Percentiles rank a stretch among this genome's conserved stretches.
phyloP scores from a whole-genome alignment of 2,329 filamentous ascomycete species.

The Neofusicoccum umdonicola region DNA sequence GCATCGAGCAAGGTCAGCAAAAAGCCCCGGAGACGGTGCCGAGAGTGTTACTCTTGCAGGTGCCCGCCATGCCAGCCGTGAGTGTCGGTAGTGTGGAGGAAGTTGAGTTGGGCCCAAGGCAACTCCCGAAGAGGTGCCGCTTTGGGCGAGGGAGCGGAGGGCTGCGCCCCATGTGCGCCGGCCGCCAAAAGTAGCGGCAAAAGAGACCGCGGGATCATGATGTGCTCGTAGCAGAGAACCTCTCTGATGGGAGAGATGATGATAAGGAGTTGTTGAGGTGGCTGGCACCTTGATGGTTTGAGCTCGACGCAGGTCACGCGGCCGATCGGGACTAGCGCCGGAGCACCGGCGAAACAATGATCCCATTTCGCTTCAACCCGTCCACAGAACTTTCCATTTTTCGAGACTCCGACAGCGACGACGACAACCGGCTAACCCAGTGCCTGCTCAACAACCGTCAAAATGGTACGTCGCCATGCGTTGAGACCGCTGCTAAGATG shows the following conservation, averaged over 20 bases:
- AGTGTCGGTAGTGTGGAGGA: constrained; percentile 86
- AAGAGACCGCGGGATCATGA: constrained; percentile 1
- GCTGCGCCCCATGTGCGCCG: constrained; percentile 59
- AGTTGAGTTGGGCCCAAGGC: constrained; percentile 92
- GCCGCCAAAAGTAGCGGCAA: constrained; percentile 4
- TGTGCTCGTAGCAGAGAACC: neutral
- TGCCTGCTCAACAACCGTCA: constrained; percentile 15
- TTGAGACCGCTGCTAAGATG: neutral
- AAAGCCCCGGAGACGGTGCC: neutral
- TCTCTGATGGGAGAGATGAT: constrained; percentile 6
- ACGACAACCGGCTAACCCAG: constrained; percentile 16
- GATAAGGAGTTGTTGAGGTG: neutral
- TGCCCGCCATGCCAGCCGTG: constrained; percentile 96
- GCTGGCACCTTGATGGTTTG: constrained; percentile 6
- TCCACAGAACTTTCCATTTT: constrained; percentile 16
- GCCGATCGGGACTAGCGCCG: constrained; percentile 3
- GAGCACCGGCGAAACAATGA: neutral
- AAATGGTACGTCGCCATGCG: constrained; percentile 10
- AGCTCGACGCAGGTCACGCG: neutral
- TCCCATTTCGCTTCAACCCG: constrained; percentile 11
- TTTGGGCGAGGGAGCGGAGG: constrained; percentile 73
- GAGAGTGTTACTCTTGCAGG: constrained; percentile 69
- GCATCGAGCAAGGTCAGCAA: constrained; percentile 20
- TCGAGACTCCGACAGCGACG: constrained; percentile 15
- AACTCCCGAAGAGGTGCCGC: constrained; percentile 79